Evolutionary conservation across 2,329 filamentous ascomycete genomes (phyloP).

Genomic region (Hortaea werneckii): DNA sequence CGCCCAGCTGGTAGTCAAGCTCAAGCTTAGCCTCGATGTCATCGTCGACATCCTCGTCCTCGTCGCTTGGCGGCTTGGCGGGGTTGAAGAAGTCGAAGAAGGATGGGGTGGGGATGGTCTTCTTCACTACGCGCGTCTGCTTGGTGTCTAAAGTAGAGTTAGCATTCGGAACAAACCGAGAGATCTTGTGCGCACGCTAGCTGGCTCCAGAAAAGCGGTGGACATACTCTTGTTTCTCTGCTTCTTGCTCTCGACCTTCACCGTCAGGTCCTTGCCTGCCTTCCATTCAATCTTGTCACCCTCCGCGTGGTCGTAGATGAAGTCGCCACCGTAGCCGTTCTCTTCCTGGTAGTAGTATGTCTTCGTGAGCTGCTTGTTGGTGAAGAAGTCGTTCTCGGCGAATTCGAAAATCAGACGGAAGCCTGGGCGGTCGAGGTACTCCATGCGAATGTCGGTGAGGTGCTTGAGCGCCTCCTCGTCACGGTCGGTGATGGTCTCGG

Average conservation of each 20-base stretch:
- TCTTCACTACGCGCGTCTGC: conserved; percentile 97
- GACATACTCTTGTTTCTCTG: conserved; percentile 95
- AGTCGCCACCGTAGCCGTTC: conserved; percentile 96
- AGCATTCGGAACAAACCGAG: conserved; percentile 3
- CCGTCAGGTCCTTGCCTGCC: conserved; percentile 80
- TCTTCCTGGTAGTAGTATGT: conserved; percentile 99
- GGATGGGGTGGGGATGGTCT: conserved; percentile 95
- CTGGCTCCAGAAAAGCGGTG: not conserved
- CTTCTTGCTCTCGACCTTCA: conserved; percentile 97
- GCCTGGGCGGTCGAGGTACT: conserved; percentile 95
- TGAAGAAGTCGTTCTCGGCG: conserved; percentile 88
- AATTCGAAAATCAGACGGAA: conserved; percentile 99
- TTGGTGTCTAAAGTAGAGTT: conserved; percentile 65
- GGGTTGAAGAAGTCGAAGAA: conserved; percentile 98
- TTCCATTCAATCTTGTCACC: conserved; percentile 98
- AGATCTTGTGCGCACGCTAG: not conserved
- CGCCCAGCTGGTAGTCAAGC: conserved; percentile 95
- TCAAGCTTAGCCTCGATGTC: conserved; percentile 97
- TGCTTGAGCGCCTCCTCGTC: conserved; percentile 89
- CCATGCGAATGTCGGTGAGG: conserved; percentile 91
- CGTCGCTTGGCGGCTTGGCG: conserved; percentile 70
- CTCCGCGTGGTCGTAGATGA: conserved; percentile 98
- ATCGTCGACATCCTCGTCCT: conserved; percentile 68
- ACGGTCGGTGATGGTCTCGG: conserved; percentile 96
- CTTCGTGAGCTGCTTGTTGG: conserved; percentile 94